Evolutionary conservation across 2,329 filamentous ascomycete genomes (phyloP).

Genomic region (Trichoderma sp.): DNA sequence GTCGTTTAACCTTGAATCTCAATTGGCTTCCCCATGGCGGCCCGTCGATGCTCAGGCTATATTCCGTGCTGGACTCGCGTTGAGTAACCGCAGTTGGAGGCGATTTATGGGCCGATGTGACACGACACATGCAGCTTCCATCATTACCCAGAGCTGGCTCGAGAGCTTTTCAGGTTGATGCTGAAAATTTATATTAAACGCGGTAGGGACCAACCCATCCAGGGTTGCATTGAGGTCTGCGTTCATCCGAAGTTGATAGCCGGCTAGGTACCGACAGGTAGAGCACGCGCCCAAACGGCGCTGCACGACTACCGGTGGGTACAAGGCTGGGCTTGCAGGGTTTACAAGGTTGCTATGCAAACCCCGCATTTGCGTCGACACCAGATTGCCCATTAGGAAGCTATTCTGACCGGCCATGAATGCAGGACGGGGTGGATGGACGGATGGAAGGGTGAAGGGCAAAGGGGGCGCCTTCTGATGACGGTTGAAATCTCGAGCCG

Average conservation of each 20-base stretch:
- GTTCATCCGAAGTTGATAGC: neutral
- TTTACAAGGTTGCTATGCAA: neutral
- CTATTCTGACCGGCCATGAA: conserved; percentile 3
- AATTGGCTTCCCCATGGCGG: neutral
- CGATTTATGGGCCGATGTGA: conserved; percentile 4
- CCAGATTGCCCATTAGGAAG: conserved; percentile 13
- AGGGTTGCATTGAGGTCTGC: neutral
- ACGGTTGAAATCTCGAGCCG: neutral
- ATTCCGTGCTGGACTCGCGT: neutral
- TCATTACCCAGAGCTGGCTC: conserved; percentile 12
- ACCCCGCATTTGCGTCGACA: conserved; percentile 8
- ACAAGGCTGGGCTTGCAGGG: neutral
- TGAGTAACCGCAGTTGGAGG: neutral
- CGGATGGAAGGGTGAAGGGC: neutral
- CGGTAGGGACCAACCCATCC: neutral
- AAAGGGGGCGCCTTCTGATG: neutral
- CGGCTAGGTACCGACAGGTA: conserved; percentile 2
- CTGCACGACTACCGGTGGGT: neutral
- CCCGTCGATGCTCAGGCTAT: conserved; percentile 11
- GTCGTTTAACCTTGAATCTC: neutral
- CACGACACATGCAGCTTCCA: conserved; percentile 16
- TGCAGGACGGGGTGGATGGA: neutral
- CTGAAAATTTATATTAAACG: neutral
- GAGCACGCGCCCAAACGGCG: neutral
- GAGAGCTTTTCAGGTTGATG: neutral